A percentile compares a stretch with the other conserved stretches of the same genome.
These are phyloP conservation scores for Daldinia eschscholtzii DNA, from an alignment of 2,329 filamentous ascomycete species.

Conservation along the genomic window DNA sequence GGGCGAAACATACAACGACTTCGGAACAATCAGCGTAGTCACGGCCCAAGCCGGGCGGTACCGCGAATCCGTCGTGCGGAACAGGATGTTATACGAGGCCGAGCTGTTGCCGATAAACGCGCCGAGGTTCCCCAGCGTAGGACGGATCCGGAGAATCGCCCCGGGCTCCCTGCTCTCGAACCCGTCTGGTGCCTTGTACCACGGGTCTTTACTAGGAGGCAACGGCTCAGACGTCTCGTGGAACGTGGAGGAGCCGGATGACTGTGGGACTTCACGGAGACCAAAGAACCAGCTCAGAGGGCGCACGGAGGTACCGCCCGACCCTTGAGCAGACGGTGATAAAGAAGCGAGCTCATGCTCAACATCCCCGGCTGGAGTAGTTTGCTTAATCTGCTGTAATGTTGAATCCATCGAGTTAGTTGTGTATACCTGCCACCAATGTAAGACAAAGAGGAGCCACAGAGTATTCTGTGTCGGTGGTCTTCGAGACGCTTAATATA, in stretches of 20 bases:
- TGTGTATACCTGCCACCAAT: background rate
- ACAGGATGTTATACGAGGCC: slow-evolving; percentile 55
- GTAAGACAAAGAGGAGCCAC: background rate
- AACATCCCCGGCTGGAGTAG: background rate
- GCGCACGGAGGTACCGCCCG: background rate
- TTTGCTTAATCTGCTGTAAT: background rate
- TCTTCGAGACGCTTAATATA: background rate
- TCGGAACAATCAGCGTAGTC: slow-evolving; percentile 52
- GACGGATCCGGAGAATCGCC: background rate
- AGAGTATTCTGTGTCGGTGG: background rate
- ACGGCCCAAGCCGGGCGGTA: slow-evolving; percentile 56
- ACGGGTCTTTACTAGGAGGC: background rate
- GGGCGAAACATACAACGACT: slow-evolving; percentile 19
- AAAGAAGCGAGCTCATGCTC: background rate
- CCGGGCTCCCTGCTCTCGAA: background rate
- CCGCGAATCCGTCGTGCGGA: slow-evolving; percentile 54
- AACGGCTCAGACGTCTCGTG: background rate
- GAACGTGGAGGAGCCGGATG: background rate
- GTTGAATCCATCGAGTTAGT: background rate
- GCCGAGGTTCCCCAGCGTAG: slow-evolving; percentile 44
- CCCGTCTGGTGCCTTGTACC: background rate
- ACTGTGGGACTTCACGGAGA: background rate
- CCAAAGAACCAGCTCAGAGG: slow-evolving; percentile 2
- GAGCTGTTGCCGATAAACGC: slow-evolving; percentile 21
- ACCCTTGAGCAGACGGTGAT: background rate